These are phyloP conservation scores for Leccinum pachyderme DNA, from an alignment of 1,284 basidiomycete species.

Conservation along the genomic window DNA sequence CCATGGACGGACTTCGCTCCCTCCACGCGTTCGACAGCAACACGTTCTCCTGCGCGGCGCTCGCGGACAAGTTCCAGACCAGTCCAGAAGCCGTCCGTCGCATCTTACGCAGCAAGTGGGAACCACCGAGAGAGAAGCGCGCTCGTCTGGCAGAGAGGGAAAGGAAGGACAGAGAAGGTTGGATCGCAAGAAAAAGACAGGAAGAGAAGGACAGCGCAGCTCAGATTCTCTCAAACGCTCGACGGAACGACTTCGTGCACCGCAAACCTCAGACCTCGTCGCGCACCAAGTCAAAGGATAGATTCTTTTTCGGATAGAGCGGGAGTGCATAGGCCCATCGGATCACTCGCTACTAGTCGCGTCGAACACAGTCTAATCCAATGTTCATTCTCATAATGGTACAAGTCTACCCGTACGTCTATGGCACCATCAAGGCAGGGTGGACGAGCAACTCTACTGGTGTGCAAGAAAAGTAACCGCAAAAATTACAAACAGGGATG, in stretches of 20 bases:
- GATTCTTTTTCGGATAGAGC: constrained; percentile 40
- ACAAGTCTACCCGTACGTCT: background rate
- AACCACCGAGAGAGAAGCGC: constrained; percentile 59
- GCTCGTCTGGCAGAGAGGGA: constrained; percentile 57
- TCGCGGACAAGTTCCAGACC: constrained; percentile 80
- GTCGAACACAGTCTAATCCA: constrained; percentile 2
- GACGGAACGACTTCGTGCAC: constrained; percentile 21
- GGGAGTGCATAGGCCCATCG: no score
- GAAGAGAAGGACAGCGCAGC: constrained; percentile 42
- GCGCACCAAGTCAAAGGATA: constrained; percentile 35
- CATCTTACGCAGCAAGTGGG: constrained; percentile 82
- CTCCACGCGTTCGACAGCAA: constrained; percentile 71
- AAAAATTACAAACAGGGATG: constrained; percentile 5
- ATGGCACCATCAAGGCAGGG: constrained; percentile 12
- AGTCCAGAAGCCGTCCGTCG: constrained; percentile 85
- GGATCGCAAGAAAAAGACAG: constrained; percentile 39
- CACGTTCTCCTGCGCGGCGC: constrained; percentile 65
- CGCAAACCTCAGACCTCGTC: constrained; percentile 13
- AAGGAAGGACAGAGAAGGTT: constrained; percentile 45
- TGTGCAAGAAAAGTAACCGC: background rate
- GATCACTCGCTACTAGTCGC: background rate
- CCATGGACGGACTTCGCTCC: constrained; percentile 82
- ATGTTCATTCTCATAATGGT: constrained; percentile 13
- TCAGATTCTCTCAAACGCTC: constrained; percentile 27
- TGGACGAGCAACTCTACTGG: background rate